Conservation (phyloP, 176 grass and related monocot genomes). For the Stipa capillata region DNA sequence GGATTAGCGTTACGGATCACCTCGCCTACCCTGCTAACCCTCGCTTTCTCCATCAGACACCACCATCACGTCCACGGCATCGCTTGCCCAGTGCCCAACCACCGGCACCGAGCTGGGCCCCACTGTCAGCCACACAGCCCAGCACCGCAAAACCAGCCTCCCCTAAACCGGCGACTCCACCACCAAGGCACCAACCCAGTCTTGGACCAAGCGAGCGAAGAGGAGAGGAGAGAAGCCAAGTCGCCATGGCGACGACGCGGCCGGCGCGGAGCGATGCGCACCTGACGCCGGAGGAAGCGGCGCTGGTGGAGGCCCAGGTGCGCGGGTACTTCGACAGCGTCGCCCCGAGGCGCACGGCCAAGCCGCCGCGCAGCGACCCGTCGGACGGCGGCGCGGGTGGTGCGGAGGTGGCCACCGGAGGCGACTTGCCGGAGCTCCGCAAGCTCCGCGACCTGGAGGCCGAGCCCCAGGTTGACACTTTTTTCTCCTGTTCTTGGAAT, state of each 20-base stretch:
- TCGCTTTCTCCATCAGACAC: not conserved
- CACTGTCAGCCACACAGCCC: not conserved
- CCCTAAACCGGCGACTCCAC: not conserved
- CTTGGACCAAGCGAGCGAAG: not conserved
- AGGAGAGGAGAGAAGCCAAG: not conserved
- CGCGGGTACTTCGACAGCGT: conserved; percentile 66
- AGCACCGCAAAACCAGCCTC: not conserved
- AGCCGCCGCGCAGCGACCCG: conserved; percentile 71
- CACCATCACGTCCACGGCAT: not conserved
- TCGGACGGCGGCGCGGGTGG: not conserved
- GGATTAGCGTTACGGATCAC: not conserved
- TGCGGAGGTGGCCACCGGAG: not conserved
- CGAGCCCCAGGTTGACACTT: conserved; percentile 31
- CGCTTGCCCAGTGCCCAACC: not conserved
- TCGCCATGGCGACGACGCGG: conserved; percentile 34
- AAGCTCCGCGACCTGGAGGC: conserved; percentile 53
- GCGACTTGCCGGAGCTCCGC: conserved; percentile 50
- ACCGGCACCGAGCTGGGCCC: not conserved
- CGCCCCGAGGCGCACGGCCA: conserved; percentile 52
- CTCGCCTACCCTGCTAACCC: not conserved
- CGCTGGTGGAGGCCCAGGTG: conserved; percentile 54
- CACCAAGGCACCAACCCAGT: not conserved
- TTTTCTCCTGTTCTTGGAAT: not conserved
- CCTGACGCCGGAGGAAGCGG: conserved; percentile 58
- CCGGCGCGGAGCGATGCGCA: conserved; percentile 61